phyloP scores from a whole-genome alignment of 352 stramenopile species.

The Phytophthora cryptogea region DNA sequence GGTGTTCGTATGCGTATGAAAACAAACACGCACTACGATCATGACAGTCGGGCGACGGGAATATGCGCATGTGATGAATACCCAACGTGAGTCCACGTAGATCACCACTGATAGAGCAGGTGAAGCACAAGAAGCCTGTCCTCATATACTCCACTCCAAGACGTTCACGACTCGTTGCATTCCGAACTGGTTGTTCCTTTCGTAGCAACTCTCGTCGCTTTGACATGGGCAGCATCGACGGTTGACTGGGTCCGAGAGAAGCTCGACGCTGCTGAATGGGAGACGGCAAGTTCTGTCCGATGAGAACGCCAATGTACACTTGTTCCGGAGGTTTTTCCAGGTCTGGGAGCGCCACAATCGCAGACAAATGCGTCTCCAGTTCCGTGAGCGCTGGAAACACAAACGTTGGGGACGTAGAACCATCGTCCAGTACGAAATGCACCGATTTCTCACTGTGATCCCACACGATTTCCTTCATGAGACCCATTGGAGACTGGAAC shows the following conservation, averaged over 20 bases:
- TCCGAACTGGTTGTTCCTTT: slow-evolving; percentile 58
- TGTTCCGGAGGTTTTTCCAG: slow-evolving; percentile 45
- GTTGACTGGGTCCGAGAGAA: slow-evolving; percentile 13
- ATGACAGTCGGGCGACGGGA: slow-evolving; percentile 55
- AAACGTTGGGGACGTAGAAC: slow-evolving; percentile 37
- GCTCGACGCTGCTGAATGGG: slow-evolving; percentile 67
- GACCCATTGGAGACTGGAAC: slow-evolving; percentile 43
- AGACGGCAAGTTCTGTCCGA: slow-evolving; percentile 60
- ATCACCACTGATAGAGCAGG: slow-evolving; percentile 63
- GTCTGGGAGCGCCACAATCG: slow-evolving; percentile 32
- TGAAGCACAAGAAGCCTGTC: slow-evolving; percentile 52
- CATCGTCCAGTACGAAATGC: slow-evolving; percentile 47
- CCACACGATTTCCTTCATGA: slow-evolving; percentile 71
- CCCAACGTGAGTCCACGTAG: slow-evolving; percentile 59
- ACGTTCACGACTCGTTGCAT: slow-evolving; percentile 43
- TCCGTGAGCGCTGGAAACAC: slow-evolving; percentile 47
- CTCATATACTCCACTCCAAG: slow-evolving; percentile 64
- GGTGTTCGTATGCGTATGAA: slow-evolving; percentile 61
- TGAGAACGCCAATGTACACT: slow-evolving; percentile 69
- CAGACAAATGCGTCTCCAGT: slow-evolving; percentile 51
- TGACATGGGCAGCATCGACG: slow-evolving; percentile 33
- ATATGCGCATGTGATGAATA: slow-evolving; percentile 53
- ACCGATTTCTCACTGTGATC: slow-evolving; percentile 67
- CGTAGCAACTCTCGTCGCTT: slow-evolving; percentile 56
- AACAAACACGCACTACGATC: slow-evolving; percentile 74